Base-by-base conservation (phyloP, 305 asterid genomes). In the Fraxinus dipetala region DNA sequence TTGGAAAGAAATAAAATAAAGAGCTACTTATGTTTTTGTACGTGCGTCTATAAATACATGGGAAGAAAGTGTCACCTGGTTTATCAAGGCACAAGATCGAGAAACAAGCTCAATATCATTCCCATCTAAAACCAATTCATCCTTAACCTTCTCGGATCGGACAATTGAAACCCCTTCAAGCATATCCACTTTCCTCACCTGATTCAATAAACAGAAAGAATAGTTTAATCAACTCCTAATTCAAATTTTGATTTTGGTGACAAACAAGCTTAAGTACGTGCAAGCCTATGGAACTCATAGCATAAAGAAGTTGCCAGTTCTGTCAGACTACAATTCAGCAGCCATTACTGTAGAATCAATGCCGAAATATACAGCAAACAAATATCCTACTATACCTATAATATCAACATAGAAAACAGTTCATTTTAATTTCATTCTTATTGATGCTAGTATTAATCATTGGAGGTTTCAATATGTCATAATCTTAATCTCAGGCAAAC, bases 171-270 rank as follows among this genome's bases (percentile, higher is more conserved):
- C 96, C 73, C 94, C 96, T 10, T 91, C 94, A 84, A 92, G 94
- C 96, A 92, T 92, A 65, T 92, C 93, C 3, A 92, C 96, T 72
- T 92, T 92, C 83, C 96, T 86, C 63, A 92, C 96, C 96, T 89
- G 85, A n/a, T 0, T 20, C 0, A 5, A 16, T 1, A 35, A 16
- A 14, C 3, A 31, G 11, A 75, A 73, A 1, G 30, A 20, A 28
- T 24, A n/a, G 40, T 40, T 14, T 67, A 61, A 36, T 9, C 4
- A 36, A 5, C 10, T 13, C 22, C 0, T 59, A 59, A 80, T 56
- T 51, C 16, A 51, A 8, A 59, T 3, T 45, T 3, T 0, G 31
- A 28, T 72, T 35, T 9, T 54, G 32, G 32, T 38, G 38, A 45
- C 6, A 31, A 51, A 75, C 4, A 35, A 45, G 31, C 28, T 36